Conservation (phyloP, 2,329 filamentous ascomycete species). For the Fusarium oligoseptatum region DNA sequence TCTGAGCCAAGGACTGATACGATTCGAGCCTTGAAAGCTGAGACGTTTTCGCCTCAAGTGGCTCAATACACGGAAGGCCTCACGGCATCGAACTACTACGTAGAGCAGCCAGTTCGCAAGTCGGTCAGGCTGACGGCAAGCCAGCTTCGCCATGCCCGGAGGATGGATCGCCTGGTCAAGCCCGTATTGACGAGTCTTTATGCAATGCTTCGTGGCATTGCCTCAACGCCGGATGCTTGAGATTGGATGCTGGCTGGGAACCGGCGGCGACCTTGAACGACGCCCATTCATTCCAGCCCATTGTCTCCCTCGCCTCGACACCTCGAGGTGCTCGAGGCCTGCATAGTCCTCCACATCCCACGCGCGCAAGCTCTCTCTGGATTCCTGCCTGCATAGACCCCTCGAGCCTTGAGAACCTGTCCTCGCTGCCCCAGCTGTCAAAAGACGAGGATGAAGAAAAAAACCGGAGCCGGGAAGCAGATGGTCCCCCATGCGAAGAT, state of each 20-base stretch:
- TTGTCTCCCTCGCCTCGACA: constrained; percentile 9
- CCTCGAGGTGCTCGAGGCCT: neutral
- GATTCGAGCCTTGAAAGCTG: constrained; percentile 15
- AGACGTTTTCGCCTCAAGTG: constrained; percentile 28
- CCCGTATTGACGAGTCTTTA: constrained; percentile 40
- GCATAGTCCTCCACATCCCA: neutral
- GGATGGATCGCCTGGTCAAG: constrained; percentile 33
- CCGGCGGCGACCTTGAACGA: constrained; percentile 10
- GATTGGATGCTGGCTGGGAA: constrained; percentile 31
- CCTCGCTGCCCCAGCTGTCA: constrained; percentile 21
- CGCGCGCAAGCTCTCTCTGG: neutral
- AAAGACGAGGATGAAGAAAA: constrained; percentile 28
- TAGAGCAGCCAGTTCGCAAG: constrained; percentile 12
- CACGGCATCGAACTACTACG: constrained; percentile 15
- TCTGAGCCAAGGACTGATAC: constrained; percentile 20
- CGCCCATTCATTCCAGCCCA: constrained; percentile 25
- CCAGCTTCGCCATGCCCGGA: constrained; percentile 21
- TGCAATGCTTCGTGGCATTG: constrained; percentile 50
- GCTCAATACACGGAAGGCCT: constrained; percentile 37
- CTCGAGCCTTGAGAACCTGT: constrained; percentile 1
- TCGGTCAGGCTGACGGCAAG: constrained; percentile 20
- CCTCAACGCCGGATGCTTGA: constrained; percentile 18
- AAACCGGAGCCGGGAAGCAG: constrained; percentile 44
- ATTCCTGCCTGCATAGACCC: neutral
- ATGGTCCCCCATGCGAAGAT: constrained; percentile 46